phyloP scores from a whole-genome alignment of 202 grass and related monocot genomes.

The Zoysia matrella region DNA sequence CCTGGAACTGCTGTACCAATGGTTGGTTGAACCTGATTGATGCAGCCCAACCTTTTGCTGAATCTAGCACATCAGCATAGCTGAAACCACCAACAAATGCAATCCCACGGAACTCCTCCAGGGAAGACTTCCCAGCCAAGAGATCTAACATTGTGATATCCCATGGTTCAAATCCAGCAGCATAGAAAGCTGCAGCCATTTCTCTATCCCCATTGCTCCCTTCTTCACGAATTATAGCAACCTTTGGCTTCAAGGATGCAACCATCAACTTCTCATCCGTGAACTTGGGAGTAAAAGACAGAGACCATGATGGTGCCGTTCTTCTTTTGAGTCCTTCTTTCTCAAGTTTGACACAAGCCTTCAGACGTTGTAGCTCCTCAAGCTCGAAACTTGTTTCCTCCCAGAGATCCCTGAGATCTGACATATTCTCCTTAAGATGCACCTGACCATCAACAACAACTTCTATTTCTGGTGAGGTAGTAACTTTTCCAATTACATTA shows the following conservation, averaged over 20 bases:
- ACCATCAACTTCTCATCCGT: conserved; percentile 53
- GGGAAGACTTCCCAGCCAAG: conserved; percentile 54
- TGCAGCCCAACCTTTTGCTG: conserved; percentile 88
- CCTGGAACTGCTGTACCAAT: conserved; percentile 70
- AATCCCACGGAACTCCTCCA: conserved; percentile 67
- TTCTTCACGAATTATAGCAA: conserved; percentile 83
- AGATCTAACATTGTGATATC: conserved; percentile 83
- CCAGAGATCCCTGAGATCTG: conserved; percentile 80
- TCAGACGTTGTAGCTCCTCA: conserved; percentile 67
- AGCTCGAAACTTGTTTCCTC: conserved; percentile 86
- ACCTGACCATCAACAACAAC: conserved; percentile 62
- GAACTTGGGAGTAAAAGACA: conserved; percentile 67
- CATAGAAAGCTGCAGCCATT: conserved; percentile 72
- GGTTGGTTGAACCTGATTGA: conserved; percentile 85
- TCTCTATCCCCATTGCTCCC: conserved; percentile 81
- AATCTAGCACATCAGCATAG: conserved; percentile 87
- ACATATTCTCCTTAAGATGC: conserved; percentile 71
- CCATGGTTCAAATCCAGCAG: conserved; percentile 81
- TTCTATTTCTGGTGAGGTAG: conserved; percentile 58
- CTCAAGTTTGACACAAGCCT: conserved; percentile 79
- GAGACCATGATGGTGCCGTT: conserved; percentile 60
- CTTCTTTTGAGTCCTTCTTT: conserved; percentile 59
- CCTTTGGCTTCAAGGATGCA: conserved; percentile 61
- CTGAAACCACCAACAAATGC: conserved; percentile 95
- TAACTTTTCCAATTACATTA: conserved; percentile 78